These are phyloP conservation scores for Chenopodium berlandieri DNA, from an alignment of 148 eudicot genomes.

Conservation along the genomic window DNA sequence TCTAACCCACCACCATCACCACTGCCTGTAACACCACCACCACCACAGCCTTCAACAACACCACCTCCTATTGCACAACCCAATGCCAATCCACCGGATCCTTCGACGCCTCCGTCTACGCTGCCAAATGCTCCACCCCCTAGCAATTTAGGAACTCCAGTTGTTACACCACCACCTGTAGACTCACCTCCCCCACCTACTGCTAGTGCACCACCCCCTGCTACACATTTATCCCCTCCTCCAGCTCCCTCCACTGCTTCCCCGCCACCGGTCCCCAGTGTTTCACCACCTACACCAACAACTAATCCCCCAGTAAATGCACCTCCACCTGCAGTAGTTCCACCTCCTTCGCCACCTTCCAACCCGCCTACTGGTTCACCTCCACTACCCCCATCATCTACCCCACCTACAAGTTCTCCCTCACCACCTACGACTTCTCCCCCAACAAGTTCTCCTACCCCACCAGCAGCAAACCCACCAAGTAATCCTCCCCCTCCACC, in stretches of 20 bases:
- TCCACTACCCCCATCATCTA: slow-evolving; percentile 16
- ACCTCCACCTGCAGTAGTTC: slow-evolving; percentile 30
- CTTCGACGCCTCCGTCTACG: slow-evolving; percentile 23
- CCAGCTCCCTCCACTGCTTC: slow-evolving; percentile 31
- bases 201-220: slow-evolving; percentile 30
- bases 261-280: slow-evolving; percentile 32
- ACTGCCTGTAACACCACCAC: slow-evolving; percentile 29
- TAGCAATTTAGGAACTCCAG: slow-evolving; percentile 26
- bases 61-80: slow-evolving; percentile 36
- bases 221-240: slow-evolving; percentile 27
- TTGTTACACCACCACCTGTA: slow-evolving; percentile 34
- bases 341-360: slow-evolving; percentile 26
- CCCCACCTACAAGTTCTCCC: slow-evolving; percentile 32
- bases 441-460: slow-evolving; percentile 29
- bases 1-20: slow-evolving; percentile 25
- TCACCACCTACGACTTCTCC: slow-evolving; percentile 11
- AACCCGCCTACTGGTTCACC: slow-evolving; percentile 14
- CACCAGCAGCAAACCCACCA: slow-evolving; percentile 37
- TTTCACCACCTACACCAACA: slow-evolving; percentile 31
- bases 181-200: slow-evolving; percentile 35
- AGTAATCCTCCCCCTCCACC: slow-evolving; percentile 30
- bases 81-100: slow-evolving; percentile 30
- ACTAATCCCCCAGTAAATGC: slow-evolving; percentile 27
- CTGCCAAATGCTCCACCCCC: slow-evolving; percentile 41
- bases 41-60: slow-evolving; percentile 21